phyloP scores from a whole-genome alignment of 306 rosid genomes.

The Astragalus membranaceus region DNA sequence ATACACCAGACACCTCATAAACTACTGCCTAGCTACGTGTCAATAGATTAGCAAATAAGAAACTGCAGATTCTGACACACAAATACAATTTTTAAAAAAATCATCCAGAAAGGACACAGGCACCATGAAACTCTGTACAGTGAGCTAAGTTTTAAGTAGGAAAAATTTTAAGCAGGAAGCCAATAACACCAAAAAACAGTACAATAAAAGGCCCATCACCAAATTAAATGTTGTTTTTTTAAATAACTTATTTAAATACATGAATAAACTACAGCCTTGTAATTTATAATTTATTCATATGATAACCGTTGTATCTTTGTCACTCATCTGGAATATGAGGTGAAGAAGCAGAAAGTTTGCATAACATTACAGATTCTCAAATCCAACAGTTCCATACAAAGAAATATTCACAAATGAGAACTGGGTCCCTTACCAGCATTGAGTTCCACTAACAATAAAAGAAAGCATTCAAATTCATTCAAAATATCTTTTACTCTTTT shows the following conservation, averaged over 20 bases:
- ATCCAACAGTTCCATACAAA: conserved; percentile 43
- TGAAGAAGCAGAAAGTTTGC: conserved; percentile 33
- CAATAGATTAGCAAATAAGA: neutral
- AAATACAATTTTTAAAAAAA: neutral
- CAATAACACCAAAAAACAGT: neutral
- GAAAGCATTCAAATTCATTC: conserved; percentile 31
- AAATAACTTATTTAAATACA: no score
- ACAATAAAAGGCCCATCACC: no score
- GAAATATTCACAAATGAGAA: conserved; percentile 56
- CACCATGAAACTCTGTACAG: neutral
- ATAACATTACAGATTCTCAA: conserved; percentile 35
- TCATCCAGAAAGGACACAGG: neutral
- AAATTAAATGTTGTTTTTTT: no score
- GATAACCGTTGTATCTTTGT: neutral
- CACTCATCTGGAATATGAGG: conserved; percentile 4
- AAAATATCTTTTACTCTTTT: conserved; percentile 27
- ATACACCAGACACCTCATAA: neutral
- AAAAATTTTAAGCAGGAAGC: no score
- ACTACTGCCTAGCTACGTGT: neutral
- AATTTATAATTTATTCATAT: no score
- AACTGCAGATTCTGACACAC: neutral
- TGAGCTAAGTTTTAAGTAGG: neutral
- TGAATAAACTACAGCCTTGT: no score
- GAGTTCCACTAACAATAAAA: conserved; percentile 24
- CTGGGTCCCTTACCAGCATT: conserved; percentile 32